Evolutionary conservation across 2,329 filamentous ascomycete genomes (phyloP).

Genomic region (Septoria linicola): DNA sequence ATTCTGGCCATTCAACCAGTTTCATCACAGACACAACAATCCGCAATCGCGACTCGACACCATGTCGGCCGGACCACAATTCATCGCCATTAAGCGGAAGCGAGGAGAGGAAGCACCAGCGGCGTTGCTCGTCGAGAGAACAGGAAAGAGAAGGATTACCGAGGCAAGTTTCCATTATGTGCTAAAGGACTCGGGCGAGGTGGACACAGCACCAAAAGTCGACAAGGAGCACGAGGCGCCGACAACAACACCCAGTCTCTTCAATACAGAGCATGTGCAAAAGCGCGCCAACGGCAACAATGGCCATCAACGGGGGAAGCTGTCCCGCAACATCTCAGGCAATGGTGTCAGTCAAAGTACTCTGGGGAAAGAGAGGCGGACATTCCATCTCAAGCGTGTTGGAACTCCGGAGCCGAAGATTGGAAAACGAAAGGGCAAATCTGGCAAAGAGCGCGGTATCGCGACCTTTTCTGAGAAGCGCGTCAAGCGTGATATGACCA

Average conservation of each 20-base stretch:
- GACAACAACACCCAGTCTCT: slow-evolving; percentile 7
- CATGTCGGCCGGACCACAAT: slow-evolving; percentile 28
- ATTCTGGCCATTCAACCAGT: no score
- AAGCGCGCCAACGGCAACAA: slow-evolving; percentile 4
- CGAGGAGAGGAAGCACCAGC: slow-evolving; percentile 31
- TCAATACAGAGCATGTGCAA: slow-evolving; percentile 11
- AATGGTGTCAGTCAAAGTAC: slow-evolving; percentile 18
- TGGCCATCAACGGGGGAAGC: slow-evolving; percentile 10
- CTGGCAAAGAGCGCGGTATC: slow-evolving; percentile 25
- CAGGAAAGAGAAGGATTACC: slow-evolving; percentile 27
- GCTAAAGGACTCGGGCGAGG: slow-evolving; percentile 14
- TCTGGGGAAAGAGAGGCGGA: slow-evolving; percentile 20
- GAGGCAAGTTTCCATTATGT: slow-evolving; percentile 23
- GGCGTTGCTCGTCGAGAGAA: slow-evolving; percentile 30
- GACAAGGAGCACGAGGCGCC: slow-evolving; percentile 6
- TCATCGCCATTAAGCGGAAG: slow-evolving; percentile 34
- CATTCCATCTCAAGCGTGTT: slow-evolving; percentile 27
- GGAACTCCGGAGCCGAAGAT: slow-evolving; percentile 18
- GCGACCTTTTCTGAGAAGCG: slow-evolving; percentile 33
- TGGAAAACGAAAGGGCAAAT: slow-evolving; percentile 24
- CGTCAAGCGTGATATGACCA: slow-evolving; percentile 19
- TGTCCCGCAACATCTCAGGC: slow-evolving; percentile 17
- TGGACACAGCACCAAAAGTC: slow-evolving; percentile 7
- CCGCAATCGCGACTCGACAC: neutral
- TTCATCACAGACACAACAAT: no score